A percentile compares a stretch with the other conserved stretches of the same genome.
Evolutionary conservation across 2,329 filamentous ascomycete species (phyloP).

Genomic region (Xylariaceae sp.): DNA sequence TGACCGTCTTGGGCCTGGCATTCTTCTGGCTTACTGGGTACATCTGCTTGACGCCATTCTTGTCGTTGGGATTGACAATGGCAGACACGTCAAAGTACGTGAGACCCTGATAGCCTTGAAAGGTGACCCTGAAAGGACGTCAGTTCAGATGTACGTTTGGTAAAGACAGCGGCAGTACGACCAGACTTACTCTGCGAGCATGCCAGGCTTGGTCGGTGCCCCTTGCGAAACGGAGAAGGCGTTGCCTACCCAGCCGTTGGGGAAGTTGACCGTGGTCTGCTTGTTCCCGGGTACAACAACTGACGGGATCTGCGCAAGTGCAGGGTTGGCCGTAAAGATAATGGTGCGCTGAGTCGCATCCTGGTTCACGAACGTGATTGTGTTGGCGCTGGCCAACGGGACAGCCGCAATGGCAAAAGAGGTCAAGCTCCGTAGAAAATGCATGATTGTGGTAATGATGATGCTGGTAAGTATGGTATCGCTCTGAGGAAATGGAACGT

Average conservation of each 20-base stretch:
- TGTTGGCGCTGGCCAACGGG: constrained; percentile 36
- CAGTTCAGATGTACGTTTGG: background rate
- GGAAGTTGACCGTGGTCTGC: constrained; percentile 40
- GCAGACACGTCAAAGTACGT: constrained; percentile 57
- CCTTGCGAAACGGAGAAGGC: constrained; percentile 47
- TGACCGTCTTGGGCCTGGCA: constrained; percentile 25
- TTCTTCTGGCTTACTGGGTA: constrained; percentile 38
- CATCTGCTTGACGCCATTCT: constrained; percentile 50
- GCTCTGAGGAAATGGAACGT: constrained; percentile 15
- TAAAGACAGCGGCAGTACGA: background rate
- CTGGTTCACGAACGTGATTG: constrained; percentile 54
- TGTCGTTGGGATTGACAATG: constrained; percentile 49
- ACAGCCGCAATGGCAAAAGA: constrained; percentile 14
- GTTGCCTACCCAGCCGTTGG: constrained; percentile 45
- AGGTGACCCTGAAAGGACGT: constrained; percentile 31
- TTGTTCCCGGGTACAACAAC: constrained; percentile 38
- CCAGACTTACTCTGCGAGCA: constrained; percentile 42
- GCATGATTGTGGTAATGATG: constrained; percentile 45
- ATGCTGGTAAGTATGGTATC: no score
- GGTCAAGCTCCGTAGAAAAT: constrained; percentile 36
- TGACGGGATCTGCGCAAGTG: constrained; percentile 33
- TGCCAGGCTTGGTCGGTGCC: constrained; percentile 39
- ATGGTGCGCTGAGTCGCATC: constrained; percentile 47
- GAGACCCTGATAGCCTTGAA: constrained; percentile 42
- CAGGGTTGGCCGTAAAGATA: constrained; percentile 45